Conservation (phyloP, 805 yeast genomes). For the Teunomyces atbi region DNA sequence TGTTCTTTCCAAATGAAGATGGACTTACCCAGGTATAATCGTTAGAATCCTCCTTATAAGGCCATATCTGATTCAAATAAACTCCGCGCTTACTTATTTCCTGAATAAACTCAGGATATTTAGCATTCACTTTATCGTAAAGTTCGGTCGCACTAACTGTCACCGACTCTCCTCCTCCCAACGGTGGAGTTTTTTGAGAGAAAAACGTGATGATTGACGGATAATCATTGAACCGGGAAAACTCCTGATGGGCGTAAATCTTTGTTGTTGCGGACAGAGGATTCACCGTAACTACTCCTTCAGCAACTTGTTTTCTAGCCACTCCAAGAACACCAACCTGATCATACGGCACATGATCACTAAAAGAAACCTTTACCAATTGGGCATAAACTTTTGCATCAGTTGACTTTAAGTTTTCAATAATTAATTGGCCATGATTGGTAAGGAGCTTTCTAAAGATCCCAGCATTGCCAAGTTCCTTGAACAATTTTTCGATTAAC, state of each 20-base stretch:
- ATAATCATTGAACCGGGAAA: conserved; percentile 17
- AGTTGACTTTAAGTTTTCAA: conserved; percentile 7
- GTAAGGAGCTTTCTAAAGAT: conserved; percentile 6
- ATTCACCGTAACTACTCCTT: conserved; percentile 8
- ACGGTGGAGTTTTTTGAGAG: conserved; percentile 10
- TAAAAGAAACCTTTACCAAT: conserved; percentile 5
- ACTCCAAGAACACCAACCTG: conserved; percentile 10
- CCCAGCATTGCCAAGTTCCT: conserved; percentile 4
- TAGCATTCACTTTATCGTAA: conserved; percentile 14
- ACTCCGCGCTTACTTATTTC: conserved; percentile 11
- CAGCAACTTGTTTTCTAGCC: conserved; percentile 6
- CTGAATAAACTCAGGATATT: conserved; percentile 19
- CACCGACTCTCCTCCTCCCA: conserved; percentile 19
- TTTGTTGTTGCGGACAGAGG: conserved; percentile 9
- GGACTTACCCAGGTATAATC: conserved; percentile 9
- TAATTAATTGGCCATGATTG: conserved; percentile 8
- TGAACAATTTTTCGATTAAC: conserved; percentile 4
- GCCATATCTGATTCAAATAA: conserved; percentile 9
- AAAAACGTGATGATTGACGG: conserved; percentile 21
- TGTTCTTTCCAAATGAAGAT: conserved; percentile 8
- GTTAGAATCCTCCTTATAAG: background rate
- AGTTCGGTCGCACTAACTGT: conserved; percentile 20
- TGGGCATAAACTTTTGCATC: conserved; percentile 7
- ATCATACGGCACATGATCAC: conserved; percentile 7
- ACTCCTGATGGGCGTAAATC: conserved; percentile 20